phyloP scores from a whole-genome alignment of 208 protist species.

The Balamuthia mandrillaris region DNA sequence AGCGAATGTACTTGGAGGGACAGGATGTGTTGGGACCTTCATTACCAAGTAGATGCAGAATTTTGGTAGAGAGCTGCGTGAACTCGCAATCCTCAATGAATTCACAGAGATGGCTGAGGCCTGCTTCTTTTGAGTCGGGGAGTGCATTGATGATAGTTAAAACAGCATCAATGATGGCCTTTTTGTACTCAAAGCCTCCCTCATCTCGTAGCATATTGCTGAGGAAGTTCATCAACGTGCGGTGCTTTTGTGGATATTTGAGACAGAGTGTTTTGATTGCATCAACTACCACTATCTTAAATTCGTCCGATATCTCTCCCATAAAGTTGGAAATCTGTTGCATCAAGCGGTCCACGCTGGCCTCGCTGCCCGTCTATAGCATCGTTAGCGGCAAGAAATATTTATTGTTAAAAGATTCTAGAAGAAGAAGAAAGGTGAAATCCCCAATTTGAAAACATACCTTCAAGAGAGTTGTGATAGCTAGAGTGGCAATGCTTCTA shows the following conservation, averaged over 20 bases:
- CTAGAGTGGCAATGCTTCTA: slow-evolving; percentile 93
- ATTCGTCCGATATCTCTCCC: slow-evolving; percentile 93
- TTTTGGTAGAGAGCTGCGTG: slow-evolving; percentile 85
- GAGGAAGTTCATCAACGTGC: slow-evolving; percentile 79
- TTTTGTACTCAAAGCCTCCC: slow-evolving; percentile 81
- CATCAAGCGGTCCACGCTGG: slow-evolving; percentile 92
- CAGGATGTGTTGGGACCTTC: slow-evolving; percentile 85
- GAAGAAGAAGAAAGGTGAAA: not conserved
- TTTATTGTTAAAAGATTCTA: not conserved
- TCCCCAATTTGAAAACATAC: slow-evolving; percentile 9
- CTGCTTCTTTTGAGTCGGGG: slow-evolving; percentile 81
- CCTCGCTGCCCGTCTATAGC: slow-evolving; percentile 84
- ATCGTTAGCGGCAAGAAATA: not conserved
- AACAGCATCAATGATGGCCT: slow-evolving; percentile 92
- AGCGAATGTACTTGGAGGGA: slow-evolving; percentile 86
- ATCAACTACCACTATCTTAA: slow-evolving; percentile 94
- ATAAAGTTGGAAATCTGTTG: slow-evolving; percentile 90
- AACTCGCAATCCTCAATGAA: slow-evolving; percentile 99
- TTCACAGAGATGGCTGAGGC: slow-evolving; percentile 91
- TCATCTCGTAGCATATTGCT: slow-evolving; percentile 72
- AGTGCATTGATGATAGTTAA: slow-evolving; percentile 85
- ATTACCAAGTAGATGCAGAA: slow-evolving; percentile 92
- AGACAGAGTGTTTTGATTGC: slow-evolving; percentile 87
- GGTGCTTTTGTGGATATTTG: slow-evolving; percentile 91
- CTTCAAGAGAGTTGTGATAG: slow-evolving; percentile 96